Evolutionary conservation across 1,284 basidiomycete genomes (phyloP).

Genomic region (Gymnopus androsaceus): DNA sequence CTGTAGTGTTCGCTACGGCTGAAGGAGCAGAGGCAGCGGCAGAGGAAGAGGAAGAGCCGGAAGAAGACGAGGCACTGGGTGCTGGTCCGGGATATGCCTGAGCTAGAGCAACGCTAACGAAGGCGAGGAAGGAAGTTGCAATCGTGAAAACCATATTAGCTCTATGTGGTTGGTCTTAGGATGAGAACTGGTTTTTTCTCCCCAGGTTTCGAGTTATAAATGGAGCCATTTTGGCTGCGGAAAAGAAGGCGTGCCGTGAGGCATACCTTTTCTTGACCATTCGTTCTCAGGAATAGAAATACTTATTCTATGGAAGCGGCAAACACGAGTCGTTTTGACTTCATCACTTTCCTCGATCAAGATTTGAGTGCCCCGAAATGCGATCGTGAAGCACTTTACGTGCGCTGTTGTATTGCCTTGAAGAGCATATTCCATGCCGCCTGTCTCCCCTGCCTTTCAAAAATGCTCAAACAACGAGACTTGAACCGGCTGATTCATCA

Average conservation of each 20-base stretch:
- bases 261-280: background rate
- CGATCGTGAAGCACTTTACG: too few species aligned
- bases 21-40: conserved; percentile 39
- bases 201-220: background rate
- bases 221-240: conserved; percentile 2
- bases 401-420: too few species aligned
- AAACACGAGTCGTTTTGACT: too few species aligned
- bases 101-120: conserved; percentile 38
- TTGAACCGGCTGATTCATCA: too few species aligned
- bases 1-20: conserved; percentile 42
- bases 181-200: background rate
- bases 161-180: background rate
- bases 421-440: too few species aligned
- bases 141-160: conserved; percentile 27
- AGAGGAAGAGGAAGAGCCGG: conserved; percentile 27
- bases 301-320: too few species aligned
- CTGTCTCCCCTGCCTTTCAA: too few species aligned
- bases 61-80: conserved; percentile 27
- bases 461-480: too few species aligned
- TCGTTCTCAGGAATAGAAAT: background rate
- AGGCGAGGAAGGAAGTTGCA: conserved; percentile 23
- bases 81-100: too few species aligned
- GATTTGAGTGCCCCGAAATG: too few species aligned
- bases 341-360: too few species aligned
- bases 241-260: conserved; percentile 15